Conservation (phyloP, 2,329 filamentous ascomycete species). For the Microcyclospora tardicrescens region DNA sequence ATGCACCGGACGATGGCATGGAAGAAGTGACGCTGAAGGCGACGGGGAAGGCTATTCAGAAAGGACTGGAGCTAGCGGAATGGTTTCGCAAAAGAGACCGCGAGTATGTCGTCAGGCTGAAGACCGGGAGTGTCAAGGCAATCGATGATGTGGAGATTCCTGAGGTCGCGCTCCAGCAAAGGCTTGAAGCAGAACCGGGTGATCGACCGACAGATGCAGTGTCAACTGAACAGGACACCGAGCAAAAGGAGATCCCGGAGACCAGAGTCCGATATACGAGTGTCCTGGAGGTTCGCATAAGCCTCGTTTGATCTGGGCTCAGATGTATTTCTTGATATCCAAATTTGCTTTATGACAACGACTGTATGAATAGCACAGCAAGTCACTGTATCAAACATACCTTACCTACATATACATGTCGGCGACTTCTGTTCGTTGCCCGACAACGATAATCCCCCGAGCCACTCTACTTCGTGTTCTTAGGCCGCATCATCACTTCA, state of each 20-base stretch:
- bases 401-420: too few species aligned
- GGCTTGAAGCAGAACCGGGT: not conserved
- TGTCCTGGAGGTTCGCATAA: conserved; percentile 22
- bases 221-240: conserved; percentile 1
- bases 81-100: conserved; percentile 49
- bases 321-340: not conserved
- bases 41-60: conserved; percentile 53
- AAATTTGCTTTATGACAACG: not conserved
- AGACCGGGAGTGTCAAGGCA: conserved; percentile 50
- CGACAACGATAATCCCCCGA: too few species aligned
- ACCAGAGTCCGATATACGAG: conserved; percentile 27
- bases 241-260: conserved; percentile 25
- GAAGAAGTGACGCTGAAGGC: conserved; percentile 50
- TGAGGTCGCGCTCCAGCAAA: conserved; percentile 1
- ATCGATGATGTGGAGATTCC: conserved; percentile 50
- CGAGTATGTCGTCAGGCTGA: conserved; percentile 45
- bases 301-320: too few species aligned
- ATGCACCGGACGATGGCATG: conserved; percentile 21
- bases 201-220: not conserved
- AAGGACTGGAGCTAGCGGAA: conserved; percentile 47
- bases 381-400: not conserved
- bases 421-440: too few species aligned
- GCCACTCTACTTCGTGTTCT: too few species aligned
- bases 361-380: not conserved
- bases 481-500: too few species aligned